Base-by-base conservation (phyloP, 305 asterid genomes). In the Fraxinus dipetala region DNA sequence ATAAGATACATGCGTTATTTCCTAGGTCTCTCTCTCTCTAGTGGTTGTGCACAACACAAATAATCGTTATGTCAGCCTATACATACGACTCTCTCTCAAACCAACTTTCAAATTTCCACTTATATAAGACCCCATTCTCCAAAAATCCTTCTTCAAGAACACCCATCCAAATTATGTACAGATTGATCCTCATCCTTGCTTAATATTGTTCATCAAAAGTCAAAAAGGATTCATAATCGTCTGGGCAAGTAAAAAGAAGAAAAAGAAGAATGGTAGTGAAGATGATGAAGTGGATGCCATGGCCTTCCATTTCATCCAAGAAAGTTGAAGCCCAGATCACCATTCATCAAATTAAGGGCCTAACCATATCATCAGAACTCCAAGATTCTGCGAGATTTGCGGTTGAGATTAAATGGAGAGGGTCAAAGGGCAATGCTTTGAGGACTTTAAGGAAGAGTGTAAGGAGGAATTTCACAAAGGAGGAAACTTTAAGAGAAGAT, bases 211-310 rank as follows among this genome's bases (percentile, higher is more conserved):
- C 24, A 65, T 81, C 77, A 34, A 78, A 63, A 69, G 79, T 80
- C 69, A 38, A 20, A 30, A 48, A 65, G 72, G 16, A 36, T 22
- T 32, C 35, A 5, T 30, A 69, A 67, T 61, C 36, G 20, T 79
- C 76, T 72, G 30, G 76, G 81, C 26, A 26, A 22, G 61, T 4
- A 20, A 38, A 72, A 69, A 40, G 31, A 73, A 54, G 69, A 20
- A 38, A n/a, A 75, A 93, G 69, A 63, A 40, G 18, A 75, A 93
- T 92, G 97, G 97, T 89, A 77, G 98, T 87, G 88, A 91, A 85
- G 90, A 92, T 93, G 96, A 90, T 90, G 85, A 92, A 88, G 78
- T 93, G 98, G 98, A 90, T 91, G 92, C 88, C 96, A 45, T 88
- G 97, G 96, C 95, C 91, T 26, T 91, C 91, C 6, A 73, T 85